Conservation (phyloP, 768 basidiomycete genomes). For the Rhodosporidiobolus sp. region DNA sequence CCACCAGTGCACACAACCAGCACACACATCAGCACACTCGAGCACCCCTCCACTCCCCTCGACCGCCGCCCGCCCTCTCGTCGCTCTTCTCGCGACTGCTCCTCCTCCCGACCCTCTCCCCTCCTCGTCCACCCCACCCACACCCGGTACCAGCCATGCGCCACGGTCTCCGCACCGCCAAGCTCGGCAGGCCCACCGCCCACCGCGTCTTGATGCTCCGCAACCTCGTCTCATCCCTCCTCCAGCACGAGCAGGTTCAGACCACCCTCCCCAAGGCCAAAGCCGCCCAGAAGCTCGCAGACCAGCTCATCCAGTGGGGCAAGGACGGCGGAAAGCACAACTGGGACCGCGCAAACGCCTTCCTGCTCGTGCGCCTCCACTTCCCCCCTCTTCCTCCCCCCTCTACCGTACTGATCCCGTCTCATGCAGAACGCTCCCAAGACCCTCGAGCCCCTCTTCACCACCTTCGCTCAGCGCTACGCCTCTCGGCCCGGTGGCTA, state of each 20-base stretch:
- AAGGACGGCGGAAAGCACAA: constrained; percentile 67
- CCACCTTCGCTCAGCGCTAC: constrained; percentile 75
- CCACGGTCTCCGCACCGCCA: constrained; percentile 88
- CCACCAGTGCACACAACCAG: too few species aligned
- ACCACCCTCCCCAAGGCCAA: constrained; percentile 94
- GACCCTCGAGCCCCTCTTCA: constrained; percentile 78
- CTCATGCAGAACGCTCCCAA: constrained; percentile 54
- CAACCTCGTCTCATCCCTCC: constrained; percentile 87
- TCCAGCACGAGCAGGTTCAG: constrained; percentile 92
- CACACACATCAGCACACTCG: too few species aligned
- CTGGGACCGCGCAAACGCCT: constrained; percentile 68
- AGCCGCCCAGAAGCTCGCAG: constrained; percentile 83
- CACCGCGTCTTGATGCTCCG: constrained; percentile 91
- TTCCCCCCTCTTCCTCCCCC: not conserved
- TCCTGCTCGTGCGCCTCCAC: constrained; percentile 59
- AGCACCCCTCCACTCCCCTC: not conserved
- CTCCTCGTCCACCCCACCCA: not conserved
- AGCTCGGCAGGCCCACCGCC: constrained; percentile 83
- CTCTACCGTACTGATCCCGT: constrained; percentile 9
- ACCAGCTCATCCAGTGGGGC: constrained; percentile 92
- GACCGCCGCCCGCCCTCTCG: not conserved
- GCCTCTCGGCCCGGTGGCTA: constrained; percentile 81
- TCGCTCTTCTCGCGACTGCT: not conserved
- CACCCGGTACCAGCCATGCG: constrained; percentile 60
- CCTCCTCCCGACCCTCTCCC: not conserved